A percentile compares a stretch with the other conserved stretches of the same genome.
Evolutionary conservation across 768 basidiomycete genomes (phyloP).

Genomic region (Phylloporus rhodoxanthus): DNA sequence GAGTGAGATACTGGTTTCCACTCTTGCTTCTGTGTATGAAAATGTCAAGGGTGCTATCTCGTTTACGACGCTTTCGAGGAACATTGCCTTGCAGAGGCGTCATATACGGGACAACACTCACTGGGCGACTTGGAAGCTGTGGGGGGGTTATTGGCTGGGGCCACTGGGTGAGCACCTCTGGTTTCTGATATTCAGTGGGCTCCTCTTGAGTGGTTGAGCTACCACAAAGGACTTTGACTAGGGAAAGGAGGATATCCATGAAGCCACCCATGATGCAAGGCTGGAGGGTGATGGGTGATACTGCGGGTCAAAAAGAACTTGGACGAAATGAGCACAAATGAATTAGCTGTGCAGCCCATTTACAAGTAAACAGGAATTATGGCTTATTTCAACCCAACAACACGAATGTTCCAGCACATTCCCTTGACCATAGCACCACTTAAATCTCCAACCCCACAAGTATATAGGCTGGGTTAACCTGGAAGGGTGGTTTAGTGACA

Average conservation of each 20-base stretch:
- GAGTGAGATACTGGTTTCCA: conserved; percentile 8
- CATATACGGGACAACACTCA: conserved; percentile 7
- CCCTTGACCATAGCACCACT: conserved; percentile 21
- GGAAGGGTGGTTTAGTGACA: conserved; percentile 74
- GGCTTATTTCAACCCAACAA: conserved; percentile 20
- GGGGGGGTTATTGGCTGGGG: background rate
- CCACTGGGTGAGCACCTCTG: background rate
- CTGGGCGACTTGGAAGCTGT: conserved; percentile 11
- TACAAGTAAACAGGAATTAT: conserved; percentile 10
- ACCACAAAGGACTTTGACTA: conserved; percentile 23
- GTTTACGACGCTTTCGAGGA: conserved; percentile 1
- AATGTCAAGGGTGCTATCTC: background rate
- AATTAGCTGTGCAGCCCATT: background rate
- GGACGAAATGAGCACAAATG: background rate
- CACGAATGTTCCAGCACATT: conserved; percentile 22
- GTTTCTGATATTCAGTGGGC: background rate
- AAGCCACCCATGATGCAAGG: conserved; percentile 19
- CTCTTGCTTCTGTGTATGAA: conserved; percentile 10
- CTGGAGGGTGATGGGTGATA: background rate
- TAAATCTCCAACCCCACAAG: conserved; percentile 84
- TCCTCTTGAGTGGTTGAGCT: conserved; percentile 12
- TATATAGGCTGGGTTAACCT: conserved; percentile 69
- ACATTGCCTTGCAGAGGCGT: too few relatives aligned
- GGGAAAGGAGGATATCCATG: conserved; percentile 22
- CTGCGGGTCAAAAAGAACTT: background rate